Percentiles rank a stretch among this genome's conserved stretches.
phyloP scores from a whole-genome alignment of 2,329 filamentous ascomycete genomes.

The Aureobasidium mangrovei region DNA sequence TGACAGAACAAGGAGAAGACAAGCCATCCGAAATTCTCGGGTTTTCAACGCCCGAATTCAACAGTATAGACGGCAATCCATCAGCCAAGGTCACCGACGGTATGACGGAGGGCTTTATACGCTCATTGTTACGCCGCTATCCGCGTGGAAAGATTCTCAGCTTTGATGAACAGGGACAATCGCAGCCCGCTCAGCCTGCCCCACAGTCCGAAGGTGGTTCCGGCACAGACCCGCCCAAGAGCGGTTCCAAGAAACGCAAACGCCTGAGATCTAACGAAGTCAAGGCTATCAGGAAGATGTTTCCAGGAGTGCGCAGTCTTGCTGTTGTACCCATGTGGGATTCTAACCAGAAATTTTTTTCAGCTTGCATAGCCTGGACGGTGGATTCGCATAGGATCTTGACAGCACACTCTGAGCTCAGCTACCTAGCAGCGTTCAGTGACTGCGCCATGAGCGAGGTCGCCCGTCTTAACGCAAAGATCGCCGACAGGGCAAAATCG shows the following conservation, averaged over 20 bases:
- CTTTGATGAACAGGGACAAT: constrained; percentile 25
- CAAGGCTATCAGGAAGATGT: constrained; percentile 18
- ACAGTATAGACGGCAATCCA: background rate
- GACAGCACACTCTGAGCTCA: constrained; percentile 27
- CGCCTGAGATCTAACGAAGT: background rate
- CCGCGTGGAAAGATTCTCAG: constrained; percentile 29
- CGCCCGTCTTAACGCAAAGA: constrained; percentile 29
- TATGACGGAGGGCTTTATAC: constrained; percentile 19
- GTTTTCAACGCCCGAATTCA: background rate
- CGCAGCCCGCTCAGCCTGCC: constrained; percentile 13
- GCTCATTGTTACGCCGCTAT: constrained; percentile 22
- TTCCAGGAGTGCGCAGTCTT: constrained; percentile 36
- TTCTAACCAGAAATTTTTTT: constrained; percentile 22
- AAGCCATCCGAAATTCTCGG: constrained; percentile 6
- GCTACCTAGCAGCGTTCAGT: constrained; percentile 35
- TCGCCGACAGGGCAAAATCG: constrained; percentile 39
- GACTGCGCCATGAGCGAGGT: constrained; percentile 33
- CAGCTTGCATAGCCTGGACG: constrained; percentile 29
- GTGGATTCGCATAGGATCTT: constrained; percentile 31
- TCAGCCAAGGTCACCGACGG: background rate
- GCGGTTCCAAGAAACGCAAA: background rate
- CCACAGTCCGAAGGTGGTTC: background rate
- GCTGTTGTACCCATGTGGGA: constrained; percentile 43
- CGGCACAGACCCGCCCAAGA: background rate
- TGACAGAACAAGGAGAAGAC: background rate